Evolutionary conservation across 176 grass and related monocot genomes (phyloP).

Genomic region (Avena insularis): DNA sequence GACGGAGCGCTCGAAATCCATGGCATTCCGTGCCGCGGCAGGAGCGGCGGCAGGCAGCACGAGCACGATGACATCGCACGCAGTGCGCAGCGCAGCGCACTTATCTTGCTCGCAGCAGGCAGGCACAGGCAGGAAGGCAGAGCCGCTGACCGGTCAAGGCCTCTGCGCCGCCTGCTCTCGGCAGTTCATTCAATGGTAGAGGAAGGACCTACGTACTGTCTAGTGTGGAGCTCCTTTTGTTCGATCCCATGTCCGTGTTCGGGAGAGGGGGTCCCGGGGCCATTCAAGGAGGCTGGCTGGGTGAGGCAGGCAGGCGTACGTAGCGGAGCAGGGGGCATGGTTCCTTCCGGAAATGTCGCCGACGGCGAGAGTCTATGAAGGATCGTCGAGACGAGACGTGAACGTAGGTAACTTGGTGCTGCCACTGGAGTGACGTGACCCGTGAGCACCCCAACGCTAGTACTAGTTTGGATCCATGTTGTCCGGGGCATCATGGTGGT

Average conservation of each 20-base stretch:
- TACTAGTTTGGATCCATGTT: constrained; percentile 22
- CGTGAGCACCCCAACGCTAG: constrained; percentile 32
- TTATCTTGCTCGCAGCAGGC: neutral
- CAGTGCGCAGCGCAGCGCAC: constrained; percentile 9
- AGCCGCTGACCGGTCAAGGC: constrained; percentile 25
- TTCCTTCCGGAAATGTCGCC: neutral
- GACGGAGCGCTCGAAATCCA: neutral
- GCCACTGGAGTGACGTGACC: constrained; percentile 27
- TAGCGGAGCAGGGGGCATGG: neutral
- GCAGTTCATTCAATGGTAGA: constrained; percentile 38
- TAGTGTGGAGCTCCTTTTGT: neutral
- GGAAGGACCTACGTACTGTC: neutral
- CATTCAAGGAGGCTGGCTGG: constrained; percentile 34
- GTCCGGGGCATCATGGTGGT: neutral
- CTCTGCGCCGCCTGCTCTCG: neutral
- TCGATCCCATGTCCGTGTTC: neutral
- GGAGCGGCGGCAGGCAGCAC: constrained; percentile 4
- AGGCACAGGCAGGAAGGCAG: neutral
- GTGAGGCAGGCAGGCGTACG: neutral
- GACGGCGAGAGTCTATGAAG: neutral
- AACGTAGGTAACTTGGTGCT: neutral
- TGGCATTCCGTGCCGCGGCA: neutral
- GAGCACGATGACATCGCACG: neutral
- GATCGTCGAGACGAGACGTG: neutral
- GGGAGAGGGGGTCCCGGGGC: neutral